phyloP scores from a whole-genome alignment of 345 rosid genomes.

The Salix exigua region DNA sequence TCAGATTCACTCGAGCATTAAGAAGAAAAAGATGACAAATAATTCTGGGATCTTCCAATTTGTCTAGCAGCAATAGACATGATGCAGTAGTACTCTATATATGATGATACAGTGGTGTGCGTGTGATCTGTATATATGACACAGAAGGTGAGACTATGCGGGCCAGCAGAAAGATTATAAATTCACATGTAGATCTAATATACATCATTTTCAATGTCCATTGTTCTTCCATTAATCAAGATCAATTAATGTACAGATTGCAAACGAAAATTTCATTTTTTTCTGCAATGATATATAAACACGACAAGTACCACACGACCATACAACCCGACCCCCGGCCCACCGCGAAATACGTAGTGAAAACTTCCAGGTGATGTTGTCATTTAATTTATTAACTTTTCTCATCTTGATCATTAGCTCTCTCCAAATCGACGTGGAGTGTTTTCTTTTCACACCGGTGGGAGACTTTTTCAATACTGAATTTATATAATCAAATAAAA shows the following conservation, averaged over 20 bases:
- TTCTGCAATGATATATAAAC: constrained; percentile 39
- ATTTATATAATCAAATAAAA: neutral
- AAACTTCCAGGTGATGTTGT: neutral
- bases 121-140: neutral
- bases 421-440: no score
- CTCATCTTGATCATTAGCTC: no score
- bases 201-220: constrained; percentile 19
- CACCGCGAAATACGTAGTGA: constrained; percentile 1
- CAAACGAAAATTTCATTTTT: constrained; percentile 1
- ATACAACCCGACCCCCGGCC: neutral
- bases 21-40: constrained; percentile 2
- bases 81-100: neutral
- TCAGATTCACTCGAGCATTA: constrained; percentile 11
- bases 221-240: neutral
- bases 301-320: constrained; percentile 49
- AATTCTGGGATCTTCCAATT: constrained; percentile 13
- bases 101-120: neutral
- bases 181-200: constrained; percentile 25
- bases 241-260: neutral
- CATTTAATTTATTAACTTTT: neutral
- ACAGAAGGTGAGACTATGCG: constrained; percentile 8
- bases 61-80: neutral
- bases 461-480: neutral
- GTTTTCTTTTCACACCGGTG: neutral
- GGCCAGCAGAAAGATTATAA: constrained; percentile 8